Conservation (phyloP, 2,329 filamentous ascomycete genomes). For the Coleophoma crateriformis region DNA sequence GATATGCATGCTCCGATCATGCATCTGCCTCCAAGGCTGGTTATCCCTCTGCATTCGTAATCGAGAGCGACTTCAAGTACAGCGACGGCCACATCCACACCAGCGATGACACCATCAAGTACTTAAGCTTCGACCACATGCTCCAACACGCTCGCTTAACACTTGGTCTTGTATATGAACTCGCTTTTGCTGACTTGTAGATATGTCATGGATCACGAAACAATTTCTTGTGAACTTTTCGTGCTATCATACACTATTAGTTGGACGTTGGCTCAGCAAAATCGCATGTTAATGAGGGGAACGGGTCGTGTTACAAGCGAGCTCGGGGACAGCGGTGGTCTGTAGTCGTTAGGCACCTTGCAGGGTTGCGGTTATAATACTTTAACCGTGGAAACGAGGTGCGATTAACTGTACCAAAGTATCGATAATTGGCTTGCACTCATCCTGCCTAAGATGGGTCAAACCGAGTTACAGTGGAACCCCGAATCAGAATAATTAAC, state of each 20-base stretch:
- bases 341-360: no score
- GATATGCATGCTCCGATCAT: conserved; percentile 77
- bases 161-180: conserved; percentile 75
- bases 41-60: conserved; percentile 71
- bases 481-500: no score
- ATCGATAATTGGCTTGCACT: no score
- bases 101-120: conserved; percentile 65
- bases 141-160: conserved; percentile 84
- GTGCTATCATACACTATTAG: neutral
- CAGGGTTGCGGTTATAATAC: no score
- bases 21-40: conserved; percentile 69
- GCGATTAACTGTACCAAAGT: no score
- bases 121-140: conserved; percentile 83
- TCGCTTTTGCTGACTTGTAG: conserved; percentile 61
- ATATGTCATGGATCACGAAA: neutral
- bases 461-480: no score
- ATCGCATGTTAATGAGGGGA: no score
- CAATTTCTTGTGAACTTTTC: neutral
- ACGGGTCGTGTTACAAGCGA: no score
- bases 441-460: no score
- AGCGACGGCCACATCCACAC: conserved; percentile 66
- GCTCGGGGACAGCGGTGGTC: no score
- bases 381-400: no score
- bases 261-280: neutral
- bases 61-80: conserved; percentile 65